Evolutionary conservation across 371 early-diverging fungal genomes (phyloP), one percentile per base, ranked within the genome.

Genomic region (Mortierella sp.): DNA sequence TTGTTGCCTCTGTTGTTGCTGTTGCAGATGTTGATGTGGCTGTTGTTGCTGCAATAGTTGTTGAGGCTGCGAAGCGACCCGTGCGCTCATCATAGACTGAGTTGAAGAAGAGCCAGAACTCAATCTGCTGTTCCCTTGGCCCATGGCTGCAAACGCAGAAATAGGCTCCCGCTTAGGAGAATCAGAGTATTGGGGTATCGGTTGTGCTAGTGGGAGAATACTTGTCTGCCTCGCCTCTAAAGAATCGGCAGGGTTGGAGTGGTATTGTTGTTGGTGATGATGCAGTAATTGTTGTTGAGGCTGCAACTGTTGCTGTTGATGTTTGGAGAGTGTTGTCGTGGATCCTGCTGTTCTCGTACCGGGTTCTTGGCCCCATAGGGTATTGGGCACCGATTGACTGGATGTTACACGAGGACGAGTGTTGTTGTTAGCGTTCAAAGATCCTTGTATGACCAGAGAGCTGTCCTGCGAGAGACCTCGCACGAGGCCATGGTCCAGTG

Each of bases 261-360:
- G 68, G 43, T 68, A 41, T 68, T 41, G 41, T 41, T 75, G 75
- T 8, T 75, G 75, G 12, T 51, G 32, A 18, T 75, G 41, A 38
- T 65, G 32, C 7, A 16, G 32, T 63, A 38, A 35, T 68, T 68
- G 68, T 5, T 68, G 75, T 24, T 70, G 63, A 3, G 41, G 29
- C 27, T 74, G 75, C 27, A 46, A 44, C 27, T 41, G 49, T 63
- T 75, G 65, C 27, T 60, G 74, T 43, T 35, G 58, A 3, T 43
- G 75, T 65, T 75, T 51, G 27, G 63, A 24, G 18, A 41, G 38
- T 68, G 68, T 24, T 10, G 24, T 11, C 41, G 11, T 68, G 43
- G 41, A 16, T 21, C 58, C 55, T 24, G 24, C 27, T n/a, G 56
- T 56, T 0, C 21, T 3, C 38, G 43, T 11, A 68, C 41, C 68